Evolutionary conservation across 192 early-diverging fungal species (phyloP).

Genomic region (Gaertneriomyces sp.): DNA sequence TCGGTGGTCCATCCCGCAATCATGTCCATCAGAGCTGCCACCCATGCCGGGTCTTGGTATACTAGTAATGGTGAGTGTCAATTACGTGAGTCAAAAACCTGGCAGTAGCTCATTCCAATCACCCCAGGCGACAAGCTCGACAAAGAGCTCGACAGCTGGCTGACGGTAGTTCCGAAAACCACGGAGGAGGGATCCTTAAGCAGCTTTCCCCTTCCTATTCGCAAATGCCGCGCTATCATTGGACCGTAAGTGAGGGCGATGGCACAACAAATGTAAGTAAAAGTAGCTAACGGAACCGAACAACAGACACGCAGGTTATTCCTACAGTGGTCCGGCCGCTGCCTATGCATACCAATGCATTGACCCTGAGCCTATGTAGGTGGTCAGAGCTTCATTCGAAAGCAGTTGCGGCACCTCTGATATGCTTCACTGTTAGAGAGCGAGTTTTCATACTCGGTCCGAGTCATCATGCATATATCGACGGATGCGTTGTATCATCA

Average conservation of each 20-base stretch:
- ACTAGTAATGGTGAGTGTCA: conserved; percentile 6
- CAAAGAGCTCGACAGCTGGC: conserved; percentile 49
- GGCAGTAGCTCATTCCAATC: background rate
- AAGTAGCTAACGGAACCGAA: background rate
- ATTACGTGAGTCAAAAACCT: background rate
- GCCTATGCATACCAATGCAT: conserved; percentile 84
- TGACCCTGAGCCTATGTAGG: conserved; percentile 53
- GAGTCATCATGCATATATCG: conserved; percentile 83
- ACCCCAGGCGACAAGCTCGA: conserved; percentile 37
- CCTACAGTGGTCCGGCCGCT: conserved; percentile 85
- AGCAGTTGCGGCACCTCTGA: background rate
- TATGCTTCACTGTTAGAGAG: conserved; percentile 27
- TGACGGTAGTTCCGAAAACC: conserved; percentile 42
- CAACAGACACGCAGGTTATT: conserved; percentile 83
- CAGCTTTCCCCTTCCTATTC: conserved; percentile 39
- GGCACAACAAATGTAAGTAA: background rate
- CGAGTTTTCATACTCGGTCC: conserved; percentile 90
- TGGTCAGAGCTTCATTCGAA: background rate
- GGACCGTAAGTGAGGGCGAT: conserved; percentile 57
- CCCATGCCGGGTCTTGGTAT: conserved; percentile 56
- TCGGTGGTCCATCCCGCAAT: background rate
- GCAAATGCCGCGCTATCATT: conserved; percentile 63
- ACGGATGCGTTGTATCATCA: conserved; percentile 72
- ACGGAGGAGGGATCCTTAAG: background rate
- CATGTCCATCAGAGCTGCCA: conserved; percentile 21